Conservation (phyloP, 345 rosid species). For the Litchi chinensis region DNA sequence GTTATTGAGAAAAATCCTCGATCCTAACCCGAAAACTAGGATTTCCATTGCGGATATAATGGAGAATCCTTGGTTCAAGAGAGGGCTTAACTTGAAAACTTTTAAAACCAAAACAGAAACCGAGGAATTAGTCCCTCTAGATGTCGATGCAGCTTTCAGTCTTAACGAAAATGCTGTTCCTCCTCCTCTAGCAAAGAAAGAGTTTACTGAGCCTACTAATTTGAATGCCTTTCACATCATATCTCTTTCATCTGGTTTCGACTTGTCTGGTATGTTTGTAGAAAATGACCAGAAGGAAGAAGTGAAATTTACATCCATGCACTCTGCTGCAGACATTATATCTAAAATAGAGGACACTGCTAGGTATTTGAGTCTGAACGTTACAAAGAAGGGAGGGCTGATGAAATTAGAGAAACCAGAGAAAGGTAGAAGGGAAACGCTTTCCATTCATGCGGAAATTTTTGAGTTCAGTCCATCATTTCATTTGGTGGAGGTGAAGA, state of each 20-base stretch:
- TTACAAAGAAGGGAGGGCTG: constrained; percentile 36
- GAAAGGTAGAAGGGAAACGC: constrained; percentile 36
- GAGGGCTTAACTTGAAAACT: constrained; percentile 24
- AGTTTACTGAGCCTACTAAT: constrained; percentile 24
- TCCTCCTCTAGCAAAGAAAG: constrained; percentile 15
- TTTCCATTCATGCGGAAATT: constrained; percentile 40
- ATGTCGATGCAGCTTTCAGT: constrained; percentile 8
- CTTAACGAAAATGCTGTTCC: constrained; percentile 7
- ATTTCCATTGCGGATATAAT: constrained; percentile 35
- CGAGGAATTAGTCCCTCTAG: constrained; percentile 3
- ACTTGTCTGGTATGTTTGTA: constrained; percentile 47
- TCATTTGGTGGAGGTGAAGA: constrained; percentile 47
- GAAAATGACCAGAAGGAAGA: constrained; percentile 42
- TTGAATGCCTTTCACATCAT: constrained; percentile 49
- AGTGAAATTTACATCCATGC: constrained; percentile 35
- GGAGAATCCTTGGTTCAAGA: constrained; percentile 43
- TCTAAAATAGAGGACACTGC: constrained; percentile 42
- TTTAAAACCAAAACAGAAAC: constrained; percentile 3
- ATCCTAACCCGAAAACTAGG: constrained; percentile 38
- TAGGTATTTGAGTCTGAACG: constrained; percentile 31
- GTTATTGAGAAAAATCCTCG: constrained; percentile 40
- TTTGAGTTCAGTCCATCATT: constrained; percentile 44
- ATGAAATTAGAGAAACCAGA: constrained; percentile 36
- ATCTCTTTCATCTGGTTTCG: constrained; percentile 44
- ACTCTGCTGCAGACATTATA: constrained; percentile 28